A percentile compares a stretch with the other conserved stretches of the same genome.
Conservation (phyloP, 805 yeast species). For the Pichia nakasei region DNA sequence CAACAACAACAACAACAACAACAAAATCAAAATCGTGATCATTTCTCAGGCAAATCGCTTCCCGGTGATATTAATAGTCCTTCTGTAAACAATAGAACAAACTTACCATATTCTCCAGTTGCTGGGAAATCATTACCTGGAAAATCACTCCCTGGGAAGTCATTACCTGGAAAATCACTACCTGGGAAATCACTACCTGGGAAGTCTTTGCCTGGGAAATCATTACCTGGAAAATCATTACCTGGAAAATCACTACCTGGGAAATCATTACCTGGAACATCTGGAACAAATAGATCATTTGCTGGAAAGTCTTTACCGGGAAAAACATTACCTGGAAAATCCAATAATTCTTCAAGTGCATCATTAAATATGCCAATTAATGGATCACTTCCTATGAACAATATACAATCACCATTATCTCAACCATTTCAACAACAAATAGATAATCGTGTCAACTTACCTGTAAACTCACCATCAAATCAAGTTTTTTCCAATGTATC, state of each 20-base stretch:
- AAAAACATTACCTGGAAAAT: constrained; percentile 3
- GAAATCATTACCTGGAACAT: constrained; percentile 2
- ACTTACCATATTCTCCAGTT: too few species aligned
- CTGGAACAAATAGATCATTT: too few species aligned
- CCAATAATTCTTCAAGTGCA: background rate
- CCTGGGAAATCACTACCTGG: too few species aligned
- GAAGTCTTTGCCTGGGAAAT: background rate
- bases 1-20: constrained; percentile 2
- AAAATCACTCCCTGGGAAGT: background rate
- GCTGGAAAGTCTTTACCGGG: constrained; percentile 10
- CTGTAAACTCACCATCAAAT: background rate
- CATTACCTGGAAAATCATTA: constrained; percentile 1
- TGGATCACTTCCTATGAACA: background rate
- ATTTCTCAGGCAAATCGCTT: background rate
- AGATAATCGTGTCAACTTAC: background rate
- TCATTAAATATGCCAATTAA: background rate
- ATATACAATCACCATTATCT: background rate
- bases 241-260: constrained; percentile 9
- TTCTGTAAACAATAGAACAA: background rate
- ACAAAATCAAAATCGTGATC: background rate
- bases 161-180: background rate
- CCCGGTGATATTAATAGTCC: background rate
- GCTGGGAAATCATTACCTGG: background rate
- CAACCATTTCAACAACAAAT: background rate
- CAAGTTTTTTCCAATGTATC: background rate